Percentiles rank a stretch among this genome's conserved stretches.
These are phyloP conservation scores for Podaxis sp. DNA, from an alignment of 768 basidiomycete genomes.

Conservation along the genomic window DNA sequence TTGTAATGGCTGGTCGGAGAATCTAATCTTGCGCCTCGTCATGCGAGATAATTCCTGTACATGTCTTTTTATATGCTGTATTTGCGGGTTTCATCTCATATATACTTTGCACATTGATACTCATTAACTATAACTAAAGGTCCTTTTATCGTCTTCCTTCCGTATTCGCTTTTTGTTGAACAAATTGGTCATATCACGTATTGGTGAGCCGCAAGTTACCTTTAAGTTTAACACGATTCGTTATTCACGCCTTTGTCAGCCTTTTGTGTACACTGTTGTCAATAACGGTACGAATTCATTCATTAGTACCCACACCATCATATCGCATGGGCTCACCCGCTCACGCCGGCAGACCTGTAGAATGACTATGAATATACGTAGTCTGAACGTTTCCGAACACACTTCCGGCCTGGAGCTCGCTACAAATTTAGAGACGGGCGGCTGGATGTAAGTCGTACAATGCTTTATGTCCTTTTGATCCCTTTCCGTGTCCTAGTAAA, in stretches of 20 bases:
- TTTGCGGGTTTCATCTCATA: neutral
- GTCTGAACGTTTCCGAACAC: neutral
- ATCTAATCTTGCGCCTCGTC: neutral
- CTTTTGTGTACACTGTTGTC: neutral
- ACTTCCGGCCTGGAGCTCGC: neutral
- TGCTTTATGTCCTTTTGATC: too few species aligned
- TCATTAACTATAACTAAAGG: neutral
- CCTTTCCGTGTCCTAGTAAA: too few species aligned
- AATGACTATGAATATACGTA: constrained; percentile 7
- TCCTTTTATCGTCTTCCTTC: neutral
- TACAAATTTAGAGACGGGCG: neutral
- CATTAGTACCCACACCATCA: neutral
- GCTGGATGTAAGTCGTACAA: neutral
- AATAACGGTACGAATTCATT: neutral
- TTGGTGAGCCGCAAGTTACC: neutral
- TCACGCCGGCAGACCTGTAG: neutral
- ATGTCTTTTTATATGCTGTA: constrained; percentile 4
- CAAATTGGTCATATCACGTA: constrained; percentile 3
- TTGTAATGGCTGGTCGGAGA: neutral
- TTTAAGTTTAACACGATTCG: too few species aligned
- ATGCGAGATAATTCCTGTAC: constrained; percentile 4
- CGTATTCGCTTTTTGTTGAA: neutral
- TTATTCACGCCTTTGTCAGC: neutral
- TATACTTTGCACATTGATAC: neutral
- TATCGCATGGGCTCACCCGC: neutral